Base-by-base conservation (phyloP, 192 early-diverging fungal species). In the Linnemannia zychae region DNA sequence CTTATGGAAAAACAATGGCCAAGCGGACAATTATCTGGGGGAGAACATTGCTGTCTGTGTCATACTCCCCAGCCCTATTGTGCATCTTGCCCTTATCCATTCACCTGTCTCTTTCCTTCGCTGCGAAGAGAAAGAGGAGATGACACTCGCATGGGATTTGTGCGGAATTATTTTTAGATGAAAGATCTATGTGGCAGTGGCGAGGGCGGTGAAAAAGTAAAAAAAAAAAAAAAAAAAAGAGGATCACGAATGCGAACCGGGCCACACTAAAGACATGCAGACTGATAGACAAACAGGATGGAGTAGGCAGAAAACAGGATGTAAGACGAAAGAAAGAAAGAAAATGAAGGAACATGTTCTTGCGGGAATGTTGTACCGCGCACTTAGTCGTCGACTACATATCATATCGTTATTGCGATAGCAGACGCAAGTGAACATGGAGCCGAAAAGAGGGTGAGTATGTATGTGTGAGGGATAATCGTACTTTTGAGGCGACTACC, bases 1-100 rank as follows among this genome's bases (percentile, higher is more conserved):
- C 57, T 63, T 63, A 63, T 63, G 53, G 53, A 28, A 60, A 60
- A 60, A 60, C 53, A 31, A 60, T 60, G 53, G 11, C 57, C 57
- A 33, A 33, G 57, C 2, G 24, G 57, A 60, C 57, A 31, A 63
- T 9, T 24, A 20, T 12, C 22, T 24, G 5, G 6, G n/a, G 12
- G 2, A 18, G 50, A 22, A 22, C 7, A 18, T 4, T 52, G 50
- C 17, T 52, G 50, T 57, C 52, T 53, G 50, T 53, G 22, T 5
- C 50, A 60, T 31, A 11, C 0, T 12, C 22, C 57, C 11, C 28
- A 31, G 57, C 28, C 57, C 57, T 31, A 24, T 7, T 60, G 50
- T 53, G 22, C 22, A 28, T 7, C n/a, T 44, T 44, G 9, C 57
- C 57, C 24, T 31, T 49, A 5, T 17, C 57, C 57, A 63, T 33